Evolutionary conservation across 768 basidiomycete species (phyloP).

Genomic region (Lactifluus subvellereus): DNA sequence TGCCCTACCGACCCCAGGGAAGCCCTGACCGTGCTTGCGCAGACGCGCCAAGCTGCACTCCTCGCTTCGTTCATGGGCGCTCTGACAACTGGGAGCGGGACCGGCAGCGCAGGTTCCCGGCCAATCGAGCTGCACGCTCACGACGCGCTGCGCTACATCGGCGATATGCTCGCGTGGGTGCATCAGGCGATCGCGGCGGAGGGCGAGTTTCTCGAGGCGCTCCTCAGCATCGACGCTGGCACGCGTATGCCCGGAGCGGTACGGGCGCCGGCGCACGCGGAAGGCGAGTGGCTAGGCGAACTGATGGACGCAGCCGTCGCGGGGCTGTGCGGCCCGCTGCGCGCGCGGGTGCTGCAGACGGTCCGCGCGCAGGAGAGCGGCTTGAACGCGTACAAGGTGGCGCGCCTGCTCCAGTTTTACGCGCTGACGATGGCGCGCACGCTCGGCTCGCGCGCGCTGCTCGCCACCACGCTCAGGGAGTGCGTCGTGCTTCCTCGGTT

Average conservation of each 20-base stretch:
- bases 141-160: constrained; percentile 92
- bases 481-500: constrained; percentile 29
- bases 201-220: constrained; percentile 83
- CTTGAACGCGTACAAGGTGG: constrained; percentile 87
- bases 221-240: constrained; percentile 66
- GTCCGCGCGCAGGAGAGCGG: constrained; percentile 90
- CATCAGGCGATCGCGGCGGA: constrained; percentile 95
- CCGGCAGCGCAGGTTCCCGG: constrained; percentile 42
- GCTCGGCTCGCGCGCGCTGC: constrained; percentile 74
- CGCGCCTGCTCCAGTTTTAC: constrained; percentile 95
- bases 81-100: constrained; percentile 55
- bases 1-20: constrained; percentile 44
- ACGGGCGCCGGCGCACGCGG: constrained; percentile 48
- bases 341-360: constrained; percentile 91
- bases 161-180: constrained; percentile 98
- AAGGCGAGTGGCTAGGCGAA: constrained; percentile 74
- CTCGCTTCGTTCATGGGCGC: constrained; percentile 85
- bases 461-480: constrained; percentile 78
- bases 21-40: constrained; percentile 66
- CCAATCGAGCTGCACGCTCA: constrained; percentile 98
- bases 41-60: constrained; percentile 76
- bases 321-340: constrained; percentile 79
- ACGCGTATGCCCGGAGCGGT: constrained; percentile 72
- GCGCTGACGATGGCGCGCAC: constrained; percentile 88
- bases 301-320: constrained; percentile 77